Conservation (phyloP, 2,329 filamentous ascomycete genomes). For the Arthrinium puccinioides region DNA sequence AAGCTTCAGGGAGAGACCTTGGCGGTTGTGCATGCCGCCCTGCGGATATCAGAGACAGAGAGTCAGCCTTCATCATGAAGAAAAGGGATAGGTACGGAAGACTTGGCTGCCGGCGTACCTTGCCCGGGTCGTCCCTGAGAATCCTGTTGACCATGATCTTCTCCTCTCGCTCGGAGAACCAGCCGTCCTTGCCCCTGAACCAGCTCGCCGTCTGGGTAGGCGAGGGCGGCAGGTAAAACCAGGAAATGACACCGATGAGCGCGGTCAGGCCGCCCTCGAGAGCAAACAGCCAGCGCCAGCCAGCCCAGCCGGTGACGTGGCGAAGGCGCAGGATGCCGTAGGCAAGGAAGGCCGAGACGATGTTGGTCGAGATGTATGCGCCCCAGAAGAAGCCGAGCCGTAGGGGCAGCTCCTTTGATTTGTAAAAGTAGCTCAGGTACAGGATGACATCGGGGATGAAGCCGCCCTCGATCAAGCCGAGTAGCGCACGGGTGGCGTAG, state of each 20-base stretch:
- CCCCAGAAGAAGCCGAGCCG: slow-evolving; percentile 27
- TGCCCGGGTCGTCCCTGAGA: slow-evolving; percentile 46
- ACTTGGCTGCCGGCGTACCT: slow-evolving; percentile 31
- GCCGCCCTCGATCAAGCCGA: slow-evolving; percentile 26
- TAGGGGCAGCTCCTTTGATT: slow-evolving; percentile 9
- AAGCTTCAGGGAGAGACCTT: slow-evolving; percentile 39
- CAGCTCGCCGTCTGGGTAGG: slow-evolving; percentile 44
- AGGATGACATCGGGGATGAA: slow-evolving; percentile 27
- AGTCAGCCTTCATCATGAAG: background rate
- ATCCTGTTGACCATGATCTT: slow-evolving; percentile 54
- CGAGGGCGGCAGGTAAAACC: slow-evolving; percentile 36
- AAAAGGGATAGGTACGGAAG: no score
- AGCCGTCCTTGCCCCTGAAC: slow-evolving; percentile 49
- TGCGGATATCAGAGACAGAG: background rate
- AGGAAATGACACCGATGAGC: slow-evolving; percentile 34
- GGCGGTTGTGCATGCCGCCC: slow-evolving; percentile 52
- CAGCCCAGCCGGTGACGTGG: slow-evolving; percentile 27
- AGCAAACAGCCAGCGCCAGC: slow-evolving; percentile 43
- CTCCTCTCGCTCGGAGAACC: slow-evolving; percentile 55
- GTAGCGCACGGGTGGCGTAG: slow-evolving; percentile 20
- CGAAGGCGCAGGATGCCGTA: slow-evolving; percentile 28
- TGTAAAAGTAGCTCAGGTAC: slow-evolving; percentile 14
- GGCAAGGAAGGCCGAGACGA: slow-evolving; percentile 24
- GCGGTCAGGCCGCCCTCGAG: slow-evolving; percentile 41
- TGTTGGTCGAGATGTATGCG: slow-evolving; percentile 20